phyloP scores from a whole-genome alignment of 345 rosid genomes.

The Sonneratia caseolaris region DNA sequence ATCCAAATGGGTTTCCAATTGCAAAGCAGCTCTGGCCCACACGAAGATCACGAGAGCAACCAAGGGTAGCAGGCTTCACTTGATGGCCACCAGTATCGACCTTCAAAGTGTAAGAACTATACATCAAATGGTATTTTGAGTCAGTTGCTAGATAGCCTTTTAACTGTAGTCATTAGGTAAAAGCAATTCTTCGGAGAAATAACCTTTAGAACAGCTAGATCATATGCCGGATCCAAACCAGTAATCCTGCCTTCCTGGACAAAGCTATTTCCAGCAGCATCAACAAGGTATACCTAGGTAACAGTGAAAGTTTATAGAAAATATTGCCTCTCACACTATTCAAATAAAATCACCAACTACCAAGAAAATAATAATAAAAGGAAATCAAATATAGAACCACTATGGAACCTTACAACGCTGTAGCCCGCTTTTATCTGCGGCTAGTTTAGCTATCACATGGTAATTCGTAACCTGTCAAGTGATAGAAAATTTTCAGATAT shows the following conservation, averaged over 20 bases:
- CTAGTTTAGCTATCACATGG: slow-evolving; percentile 76
- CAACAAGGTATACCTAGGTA: slow-evolving; percentile 52
- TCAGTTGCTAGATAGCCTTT: neutral
- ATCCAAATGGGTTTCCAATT: slow-evolving; percentile 84
- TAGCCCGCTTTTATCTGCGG: slow-evolving; percentile 55
- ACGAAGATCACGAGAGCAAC: slow-evolving; percentile 56
- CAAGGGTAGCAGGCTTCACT: slow-evolving; percentile 59
- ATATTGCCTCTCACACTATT: neutral
- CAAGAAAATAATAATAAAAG: neutral
- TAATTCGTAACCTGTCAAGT: slow-evolving; percentile 61
- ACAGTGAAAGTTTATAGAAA: neutral
- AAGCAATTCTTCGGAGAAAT: neutral
- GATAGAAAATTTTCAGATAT: neutral
- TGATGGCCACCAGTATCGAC: slow-evolving; percentile 58
- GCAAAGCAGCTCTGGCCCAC: slow-evolving; percentile 88
- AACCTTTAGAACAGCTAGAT: slow-evolving; percentile 85
- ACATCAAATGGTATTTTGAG: neutral
- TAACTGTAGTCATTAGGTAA: neutral
- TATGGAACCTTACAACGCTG: slow-evolving; percentile 74
- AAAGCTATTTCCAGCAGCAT: slow-evolving; percentile 54
- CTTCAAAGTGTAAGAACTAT: slow-evolving; percentile 19
- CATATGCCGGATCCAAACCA: slow-evolving; percentile 71
- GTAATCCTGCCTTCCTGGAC: slow-evolving; percentile 51
- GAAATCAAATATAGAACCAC: neutral
- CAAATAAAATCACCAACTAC: neutral